Evolutionary conservation across 306 rosid species (phyloP), one percentile per base, ranked within the genome.

Genomic region (Vachellia collinsii): DNA sequence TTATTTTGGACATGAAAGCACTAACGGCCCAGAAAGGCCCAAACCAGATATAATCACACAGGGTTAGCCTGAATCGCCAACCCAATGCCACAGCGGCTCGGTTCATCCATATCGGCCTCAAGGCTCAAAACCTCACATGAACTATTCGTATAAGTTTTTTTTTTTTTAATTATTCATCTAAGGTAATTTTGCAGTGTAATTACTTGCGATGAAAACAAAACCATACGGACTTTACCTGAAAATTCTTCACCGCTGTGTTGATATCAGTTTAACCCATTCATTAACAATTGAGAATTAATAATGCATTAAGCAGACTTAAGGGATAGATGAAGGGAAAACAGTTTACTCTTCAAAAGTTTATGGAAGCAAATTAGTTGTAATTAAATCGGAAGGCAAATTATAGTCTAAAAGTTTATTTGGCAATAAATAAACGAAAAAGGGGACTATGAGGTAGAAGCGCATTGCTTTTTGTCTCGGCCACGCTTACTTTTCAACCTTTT

Each of bases 331-430:
- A 56, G 54, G 77, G 42, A 70, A 16, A 65, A 70, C 76, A 67
- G 61, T 23, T 85, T 88, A 91, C 99, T 91, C 97, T 87, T 93
- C 99, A 86, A 91, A 94, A 59, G 93, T 94, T 69, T 97, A 81
- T 77, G 8, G 43, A 7, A 41, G 43, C 41, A 3, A 5, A 38
- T 38, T 38, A 38, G 41, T 38, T 38, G 41, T 5, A 38, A 38
- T 38, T 38, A 38, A 38, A 38, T 38, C 41, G 41, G 41, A 38
- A 3, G 41, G 41, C 41, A 38, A 5, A 38, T 38, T 38, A 38
- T 38, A 38, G 1, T 38, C 6, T 38, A 38, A 3, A 38, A 38
- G 41, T 38, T 38, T 38, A 38, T 38, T 5, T 38, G 41, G 41
- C 41, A 38, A 1, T 38, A 38, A 38, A 1, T 5, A 38, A 38